Percentiles rank a stretch among this genome's conserved stretches.
These are phyloP conservation scores for Alloteropsis semialata DNA, from an alignment of 176 grass and related monocot genomes.

Conservation along the genomic window DNA sequence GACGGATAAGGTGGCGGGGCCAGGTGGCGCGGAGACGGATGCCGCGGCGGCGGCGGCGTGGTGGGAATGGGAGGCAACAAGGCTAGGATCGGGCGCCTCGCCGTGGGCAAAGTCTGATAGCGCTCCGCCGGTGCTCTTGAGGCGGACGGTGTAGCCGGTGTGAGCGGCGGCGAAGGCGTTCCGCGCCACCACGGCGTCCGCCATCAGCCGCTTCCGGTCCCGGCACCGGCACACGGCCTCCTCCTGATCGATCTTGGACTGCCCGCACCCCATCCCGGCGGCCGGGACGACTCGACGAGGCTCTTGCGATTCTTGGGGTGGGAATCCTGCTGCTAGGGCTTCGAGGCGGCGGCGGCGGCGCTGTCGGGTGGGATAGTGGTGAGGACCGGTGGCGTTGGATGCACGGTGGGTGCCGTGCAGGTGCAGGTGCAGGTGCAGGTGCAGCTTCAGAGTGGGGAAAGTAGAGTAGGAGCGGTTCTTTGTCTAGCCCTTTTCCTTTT, in stretches of 20 bases:
- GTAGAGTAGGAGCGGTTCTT: too few species aligned
- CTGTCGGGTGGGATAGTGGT: background rate
- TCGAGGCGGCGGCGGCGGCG: slow-evolving; percentile 9
- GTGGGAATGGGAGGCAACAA: slow-evolving; percentile 19
- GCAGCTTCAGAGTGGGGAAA: too few species aligned
- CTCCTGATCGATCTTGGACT: slow-evolving; percentile 93
- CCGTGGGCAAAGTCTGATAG: slow-evolving; percentile 73
- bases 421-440: too few species aligned
- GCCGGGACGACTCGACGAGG: background rate
- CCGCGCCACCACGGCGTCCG: slow-evolving; percentile 50
- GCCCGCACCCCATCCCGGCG: slow-evolving; percentile 72
- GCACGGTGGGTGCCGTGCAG: background rate
- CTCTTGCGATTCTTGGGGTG: background rate
- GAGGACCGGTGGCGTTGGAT: background rate
- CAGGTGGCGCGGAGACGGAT: slow-evolving; percentile 34
- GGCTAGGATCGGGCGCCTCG: slow-evolving; percentile 52
- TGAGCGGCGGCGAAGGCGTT: slow-evolving; percentile 94
- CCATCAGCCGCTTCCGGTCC: slow-evolving; percentile 61
- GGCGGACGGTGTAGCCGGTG: slow-evolving; percentile 63
- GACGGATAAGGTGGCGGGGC: slow-evolving; percentile 19
- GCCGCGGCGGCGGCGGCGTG: background rate
- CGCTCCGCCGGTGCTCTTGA: slow-evolving; percentile 82
- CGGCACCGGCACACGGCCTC: slow-evolving; percentile 83
- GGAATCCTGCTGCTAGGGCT: background rate
- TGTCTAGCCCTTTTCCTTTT: too few species aligned